Percentiles rank a stretch among this genome's conserved stretches.
Evolutionary conservation across 2,329 filamentous ascomycete genomes (phyloP).

Genomic region (Periconia macrospinosa): DNA sequence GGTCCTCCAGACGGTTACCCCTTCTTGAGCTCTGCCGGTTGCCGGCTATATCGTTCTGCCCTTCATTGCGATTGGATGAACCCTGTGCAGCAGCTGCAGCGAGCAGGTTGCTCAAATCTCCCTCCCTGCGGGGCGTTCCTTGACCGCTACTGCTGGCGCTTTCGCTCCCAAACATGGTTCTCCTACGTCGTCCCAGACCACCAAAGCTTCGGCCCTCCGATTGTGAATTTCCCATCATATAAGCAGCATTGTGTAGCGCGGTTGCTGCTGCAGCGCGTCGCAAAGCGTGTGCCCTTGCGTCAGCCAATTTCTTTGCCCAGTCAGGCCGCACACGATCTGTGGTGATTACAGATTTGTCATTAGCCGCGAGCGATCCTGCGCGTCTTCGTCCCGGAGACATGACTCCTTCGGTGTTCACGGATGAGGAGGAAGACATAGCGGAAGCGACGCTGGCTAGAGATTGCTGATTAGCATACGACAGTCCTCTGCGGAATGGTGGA

Average conservation of each 20-base stretch:
- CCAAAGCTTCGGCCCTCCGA: slow-evolving; percentile 54
- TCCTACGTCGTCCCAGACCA: slow-evolving; percentile 47
- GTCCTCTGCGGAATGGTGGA: slow-evolving; percentile 82
- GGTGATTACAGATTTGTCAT: slow-evolving; percentile 81
- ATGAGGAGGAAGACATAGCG: slow-evolving; percentile 85
- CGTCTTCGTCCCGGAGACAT: slow-evolving; percentile 55
- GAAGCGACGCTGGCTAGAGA: slow-evolving; percentile 60
- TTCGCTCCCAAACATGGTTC: slow-evolving; percentile 55
- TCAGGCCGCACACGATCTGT: slow-evolving; percentile 92
- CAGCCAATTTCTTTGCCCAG: slow-evolving; percentile 86
- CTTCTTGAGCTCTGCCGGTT: slow-evolving; percentile 57
- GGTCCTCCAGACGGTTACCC: slow-evolving; percentile 71
- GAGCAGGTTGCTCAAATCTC: slow-evolving; percentile 31
- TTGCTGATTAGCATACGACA: slow-evolving; percentile 66
- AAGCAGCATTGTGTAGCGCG: slow-evolving; percentile 90
- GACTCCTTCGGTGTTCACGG: slow-evolving; percentile 63
- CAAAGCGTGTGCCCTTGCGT: slow-evolving; percentile 81
- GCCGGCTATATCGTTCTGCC: slow-evolving; percentile 39
- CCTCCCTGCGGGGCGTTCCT: slow-evolving; percentile 47
- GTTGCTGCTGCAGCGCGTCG: slow-evolving; percentile 90
- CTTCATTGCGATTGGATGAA: slow-evolving; percentile 36
- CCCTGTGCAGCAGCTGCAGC: slow-evolving; percentile 22
- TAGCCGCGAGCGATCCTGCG: slow-evolving; percentile 75
- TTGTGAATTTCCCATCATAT: slow-evolving; percentile 70
- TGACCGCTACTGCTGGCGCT: slow-evolving; percentile 49